These are phyloP conservation scores for Crassisporium funariophilum DNA, from an alignment of 768 basidiomycete genomes.

Conservation along the genomic window DNA sequence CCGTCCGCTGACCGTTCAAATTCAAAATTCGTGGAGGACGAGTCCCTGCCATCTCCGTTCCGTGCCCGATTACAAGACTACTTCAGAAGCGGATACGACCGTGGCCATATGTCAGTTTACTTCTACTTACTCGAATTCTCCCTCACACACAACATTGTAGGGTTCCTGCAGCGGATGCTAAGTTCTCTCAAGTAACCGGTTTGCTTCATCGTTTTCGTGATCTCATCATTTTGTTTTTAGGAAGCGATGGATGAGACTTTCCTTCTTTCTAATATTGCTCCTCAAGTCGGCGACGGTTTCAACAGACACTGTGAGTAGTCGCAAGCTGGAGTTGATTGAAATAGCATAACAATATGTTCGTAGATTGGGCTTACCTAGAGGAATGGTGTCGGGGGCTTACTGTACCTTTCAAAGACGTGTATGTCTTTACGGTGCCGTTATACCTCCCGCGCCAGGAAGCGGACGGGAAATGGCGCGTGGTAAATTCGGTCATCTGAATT, in stretches of 20 bases:
- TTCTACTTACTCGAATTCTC: conserved; percentile 2
- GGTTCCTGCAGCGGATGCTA: conserved; percentile 98
- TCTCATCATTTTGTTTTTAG: conserved; percentile 32
- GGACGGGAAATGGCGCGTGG: conserved; percentile 96
- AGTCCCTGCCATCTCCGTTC: conserved; percentile 71
- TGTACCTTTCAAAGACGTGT: conserved; percentile 88
- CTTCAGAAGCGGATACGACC: conserved; percentile 90
- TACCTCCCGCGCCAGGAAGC: conserved; percentile 84
- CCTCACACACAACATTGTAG: conserved; percentile 35
- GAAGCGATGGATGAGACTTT: conserved; percentile 98
- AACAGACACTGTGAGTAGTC: conserved; percentile 85
- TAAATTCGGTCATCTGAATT: conserved; percentile 42
- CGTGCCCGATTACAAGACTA: conserved; percentile 87
- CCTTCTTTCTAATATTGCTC: conserved; percentile 92
- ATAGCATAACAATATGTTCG: background rate
- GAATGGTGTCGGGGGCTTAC: conserved; percentile 95
- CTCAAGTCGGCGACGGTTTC: conserved; percentile 97
- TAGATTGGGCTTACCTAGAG: conserved; percentile 97
- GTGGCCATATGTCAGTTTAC: conserved; percentile 86
- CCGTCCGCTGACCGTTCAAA: conserved; percentile 67
- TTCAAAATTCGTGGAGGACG: conserved; percentile 85
- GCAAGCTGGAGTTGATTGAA: background rate
- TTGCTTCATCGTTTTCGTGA: background rate
- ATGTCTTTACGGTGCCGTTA: conserved; percentile 96
- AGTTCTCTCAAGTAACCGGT: conserved; percentile 68